Evolutionary conservation across 352 stramenopile genomes (phyloP), one percentile per base, ranked within the genome.

Genomic region (Phytophthora pseudosyringae): DNA sequence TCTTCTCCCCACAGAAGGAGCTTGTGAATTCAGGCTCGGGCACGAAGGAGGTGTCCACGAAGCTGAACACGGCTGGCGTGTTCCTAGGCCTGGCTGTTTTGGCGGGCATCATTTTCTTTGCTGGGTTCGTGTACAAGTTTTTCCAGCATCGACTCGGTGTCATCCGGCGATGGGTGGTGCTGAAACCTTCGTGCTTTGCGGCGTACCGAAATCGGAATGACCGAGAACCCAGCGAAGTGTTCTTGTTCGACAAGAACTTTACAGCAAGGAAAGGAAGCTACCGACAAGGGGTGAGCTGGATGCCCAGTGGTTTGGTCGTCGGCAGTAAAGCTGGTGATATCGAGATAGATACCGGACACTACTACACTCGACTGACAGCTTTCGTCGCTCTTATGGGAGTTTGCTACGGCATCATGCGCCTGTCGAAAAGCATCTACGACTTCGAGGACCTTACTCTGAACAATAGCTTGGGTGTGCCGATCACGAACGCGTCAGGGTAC

Each of bases 211-310:
- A 86, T 64, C 88, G 88, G 2, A 84, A 66, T 15, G 83, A 95
- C 33, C 77, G 75, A 40, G 88, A 95, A 47, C 85, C 86, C 15
- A 95, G 83, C 39, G 88, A 95, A 44, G 88, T 95, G 15, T 94
- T 95, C 62, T 57, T 95, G 29, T 95, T 95, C 51, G 88, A 94
- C 67, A 92, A 91, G 64, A 91, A 70, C 16, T 95, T 95, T 58
- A 82, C 82, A 16, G 79, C 84, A 2, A 70, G 59, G 2, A 93
- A 93, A 71, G 88, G 86, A 50, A 93, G 83, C 43, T 94, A 93
- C 61, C 73, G 80, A 3, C 88, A 95, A 66, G 88, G 88, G 16
- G 83, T 94, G 21, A 93, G 85, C 32, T 96, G 88, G 86, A 96
- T 96, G 88, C 86, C 85, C 2, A 96, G 85, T 59, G 88, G 88